Evolutionary conservation across 2,329 filamentous ascomycete species (phyloP).

Genomic region (Colletotrichum sublineola): DNA sequence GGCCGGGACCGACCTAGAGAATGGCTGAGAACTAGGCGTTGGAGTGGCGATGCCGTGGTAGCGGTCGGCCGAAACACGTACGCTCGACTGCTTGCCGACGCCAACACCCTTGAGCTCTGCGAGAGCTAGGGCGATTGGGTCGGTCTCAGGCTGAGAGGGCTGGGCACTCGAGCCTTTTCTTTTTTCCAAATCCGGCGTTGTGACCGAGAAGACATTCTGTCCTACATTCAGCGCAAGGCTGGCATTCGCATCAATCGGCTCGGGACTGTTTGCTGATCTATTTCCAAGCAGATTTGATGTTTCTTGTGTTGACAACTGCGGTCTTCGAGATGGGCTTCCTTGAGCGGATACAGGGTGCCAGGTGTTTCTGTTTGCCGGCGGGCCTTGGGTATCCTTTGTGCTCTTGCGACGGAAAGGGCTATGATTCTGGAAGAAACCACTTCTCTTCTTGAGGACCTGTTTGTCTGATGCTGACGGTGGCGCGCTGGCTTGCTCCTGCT

Average conservation of each 20-base stretch:
- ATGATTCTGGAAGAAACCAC: conserved; percentile 92
- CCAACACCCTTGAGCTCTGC: conserved; percentile 90
- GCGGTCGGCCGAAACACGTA: conserved; percentile 92
- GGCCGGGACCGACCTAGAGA: conserved; percentile 58
- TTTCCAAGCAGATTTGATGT: conserved; percentile 55
- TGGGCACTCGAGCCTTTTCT: conserved; percentile 52
- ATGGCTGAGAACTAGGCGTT: conserved; percentile 65
- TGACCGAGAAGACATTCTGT: conserved; percentile 95
- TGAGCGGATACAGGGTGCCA: conserved; percentile 63
- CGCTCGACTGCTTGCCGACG: conserved; percentile 81
- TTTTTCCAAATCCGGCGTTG: conserved; percentile 76
- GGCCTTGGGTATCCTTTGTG: conserved; percentile 73
- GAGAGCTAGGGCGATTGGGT: conserved; percentile 92
- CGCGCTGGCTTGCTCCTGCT: conserved; percentile 65
- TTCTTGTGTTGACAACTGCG: conserved; percentile 56
- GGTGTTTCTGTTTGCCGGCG: conserved; percentile 66
- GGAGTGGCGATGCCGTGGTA: conserved; percentile 95
- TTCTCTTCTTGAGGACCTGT: conserved; percentile 77
- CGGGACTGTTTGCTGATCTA: conserved; percentile 73
- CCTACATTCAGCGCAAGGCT: conserved; percentile 95
- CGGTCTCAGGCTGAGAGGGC: conserved; percentile 72
- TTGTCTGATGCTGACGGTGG: conserved; percentile 70
- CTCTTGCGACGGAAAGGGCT: conserved; percentile 95
- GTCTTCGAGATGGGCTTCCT: conserved; percentile 52
- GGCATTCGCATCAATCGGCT: conserved; percentile 90